Evolutionary conservation across 2,329 filamentous ascomycete genomes (phyloP).

Genomic region (Ceratocystis albifundus): DNA sequence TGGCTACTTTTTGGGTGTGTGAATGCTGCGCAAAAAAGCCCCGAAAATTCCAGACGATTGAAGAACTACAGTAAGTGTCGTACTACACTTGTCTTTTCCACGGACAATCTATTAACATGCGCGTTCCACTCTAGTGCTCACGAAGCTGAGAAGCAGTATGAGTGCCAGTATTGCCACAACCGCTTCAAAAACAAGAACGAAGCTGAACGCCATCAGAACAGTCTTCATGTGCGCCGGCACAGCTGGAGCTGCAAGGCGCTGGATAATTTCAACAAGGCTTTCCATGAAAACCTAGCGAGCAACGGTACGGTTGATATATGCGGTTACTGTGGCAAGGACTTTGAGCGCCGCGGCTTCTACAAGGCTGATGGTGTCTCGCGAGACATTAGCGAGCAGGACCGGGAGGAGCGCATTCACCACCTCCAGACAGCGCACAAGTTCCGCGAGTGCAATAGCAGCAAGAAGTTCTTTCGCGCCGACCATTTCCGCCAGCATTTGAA

Average conservation of each 20-base stretch:
- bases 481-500: conserved; percentile 98
- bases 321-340: conserved; percentile 93
- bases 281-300: conserved; percentile 63
- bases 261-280: conserved; percentile 64
- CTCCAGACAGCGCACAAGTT: conserved; percentile 91
- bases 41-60: conserved; percentile 78
- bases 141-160: conserved; percentile 92
- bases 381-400: conserved; percentile 65
- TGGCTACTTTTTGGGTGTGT: conserved; percentile 55
- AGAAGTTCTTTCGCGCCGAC: conserved; percentile 95
- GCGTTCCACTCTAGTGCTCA: conserved; percentile 50
- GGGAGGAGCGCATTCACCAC: conserved; percentile 77
- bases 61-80: conserved; percentile 67
- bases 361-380: conserved; percentile 31
- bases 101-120: conserved; percentile 24
- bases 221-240: conserved; percentile 78
- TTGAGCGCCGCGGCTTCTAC: conserved; percentile 38
- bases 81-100: background rate
- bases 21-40: conserved; percentile 96
- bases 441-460: conserved; percentile 92
- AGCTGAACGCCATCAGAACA: conserved; percentile 91
- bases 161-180: conserved; percentile 83
- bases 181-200: conserved; percentile 99
- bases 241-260: conserved; percentile 96
- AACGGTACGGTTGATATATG: conserved; percentile 66